Evolutionary conservation across 495 filamentous ascomycete genomes (phyloP).

Genomic region (Annulohypoxylon bovei): DNA sequence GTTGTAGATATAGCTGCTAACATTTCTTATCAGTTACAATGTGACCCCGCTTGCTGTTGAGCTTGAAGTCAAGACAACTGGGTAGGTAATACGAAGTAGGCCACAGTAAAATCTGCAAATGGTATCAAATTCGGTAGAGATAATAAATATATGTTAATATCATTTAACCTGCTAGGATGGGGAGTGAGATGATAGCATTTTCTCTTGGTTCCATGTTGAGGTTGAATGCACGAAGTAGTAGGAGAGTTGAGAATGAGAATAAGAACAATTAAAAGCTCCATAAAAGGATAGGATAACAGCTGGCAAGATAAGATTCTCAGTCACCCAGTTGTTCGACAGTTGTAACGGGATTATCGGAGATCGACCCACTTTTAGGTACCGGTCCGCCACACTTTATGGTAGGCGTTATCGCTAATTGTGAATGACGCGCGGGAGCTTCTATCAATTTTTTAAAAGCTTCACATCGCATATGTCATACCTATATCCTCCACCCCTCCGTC

Average conservation of each 20-base stretch:
- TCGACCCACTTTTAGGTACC: background rate
- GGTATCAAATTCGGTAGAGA: too few species aligned
- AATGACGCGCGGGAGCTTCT: slow-evolving; percentile 40
- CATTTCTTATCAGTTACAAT: background rate
- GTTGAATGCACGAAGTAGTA: too few species aligned
- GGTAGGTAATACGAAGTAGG: background rate
- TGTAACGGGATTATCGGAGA: background rate
- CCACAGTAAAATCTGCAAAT: too few species aligned
- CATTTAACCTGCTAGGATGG: too few species aligned
- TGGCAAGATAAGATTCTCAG: background rate
- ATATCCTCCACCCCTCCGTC: slow-evolving; percentile 1
- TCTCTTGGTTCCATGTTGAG: too few species aligned
- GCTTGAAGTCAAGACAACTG: background rate
- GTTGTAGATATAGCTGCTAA: too few species aligned
- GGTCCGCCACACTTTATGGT: background rate
- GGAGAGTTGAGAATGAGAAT: too few species aligned
- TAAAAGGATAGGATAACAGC: background rate
- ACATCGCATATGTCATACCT: slow-evolving; percentile 12
- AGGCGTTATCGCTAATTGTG: slow-evolving; percentile 33
- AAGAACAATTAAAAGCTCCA: too few species aligned
- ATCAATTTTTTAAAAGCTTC: slow-evolving; percentile 38
- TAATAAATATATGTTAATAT: too few species aligned
- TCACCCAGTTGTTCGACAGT: background rate
- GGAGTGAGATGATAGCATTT: too few species aligned
- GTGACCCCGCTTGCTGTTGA: background rate